Evolutionary conservation across 2,329 filamentous ascomycete species (phyloP).

Genomic region (Penicillium rolfsii): DNA sequence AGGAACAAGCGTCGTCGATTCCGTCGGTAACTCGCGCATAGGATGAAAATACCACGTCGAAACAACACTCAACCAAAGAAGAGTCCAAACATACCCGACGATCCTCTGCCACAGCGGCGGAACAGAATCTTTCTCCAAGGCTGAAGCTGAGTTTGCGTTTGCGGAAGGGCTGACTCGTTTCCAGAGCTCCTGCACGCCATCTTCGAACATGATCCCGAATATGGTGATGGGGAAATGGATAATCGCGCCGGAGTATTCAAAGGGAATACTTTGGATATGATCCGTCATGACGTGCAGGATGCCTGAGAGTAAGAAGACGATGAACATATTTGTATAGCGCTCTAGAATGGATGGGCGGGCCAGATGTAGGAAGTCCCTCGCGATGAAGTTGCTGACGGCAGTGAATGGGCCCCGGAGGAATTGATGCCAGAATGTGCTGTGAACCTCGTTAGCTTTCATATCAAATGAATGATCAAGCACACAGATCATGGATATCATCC

Average conservation of each 20-base stretch:
- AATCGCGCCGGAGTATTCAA: constrained; percentile 22
- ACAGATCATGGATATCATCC: too few species aligned
- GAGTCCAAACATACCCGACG: constrained; percentile 19
- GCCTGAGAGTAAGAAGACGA: constrained; percentile 37
- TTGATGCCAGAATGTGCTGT: constrained; percentile 39
- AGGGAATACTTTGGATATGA: constrained; percentile 19
- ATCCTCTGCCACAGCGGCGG: constrained; percentile 15
- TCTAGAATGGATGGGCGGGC: constrained; percentile 26
- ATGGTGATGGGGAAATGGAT: constrained; percentile 30
- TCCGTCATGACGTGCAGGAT: constrained; percentile 29
- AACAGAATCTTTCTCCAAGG: not conserved
- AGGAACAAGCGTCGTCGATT: constrained; percentile 15
- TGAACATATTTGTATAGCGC: constrained; percentile 34
- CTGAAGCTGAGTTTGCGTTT: too few species aligned
- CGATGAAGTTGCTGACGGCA: constrained; percentile 25
- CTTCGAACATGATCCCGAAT: constrained; percentile 37
- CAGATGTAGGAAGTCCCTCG: constrained; percentile 25
- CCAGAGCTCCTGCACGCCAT: constrained; percentile 30
- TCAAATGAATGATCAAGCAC: too few species aligned
- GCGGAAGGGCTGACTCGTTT: not conserved
- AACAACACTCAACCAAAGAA: constrained; percentile 20
- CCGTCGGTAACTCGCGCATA: constrained; percentile 7
- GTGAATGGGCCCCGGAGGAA: constrained; percentile 31
- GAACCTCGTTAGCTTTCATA: not conserved
- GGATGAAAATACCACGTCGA: constrained; percentile 26